Base-by-base conservation (phyloP, 140 eudicot genomes). In the Erigeron philadelphicus region DNA sequence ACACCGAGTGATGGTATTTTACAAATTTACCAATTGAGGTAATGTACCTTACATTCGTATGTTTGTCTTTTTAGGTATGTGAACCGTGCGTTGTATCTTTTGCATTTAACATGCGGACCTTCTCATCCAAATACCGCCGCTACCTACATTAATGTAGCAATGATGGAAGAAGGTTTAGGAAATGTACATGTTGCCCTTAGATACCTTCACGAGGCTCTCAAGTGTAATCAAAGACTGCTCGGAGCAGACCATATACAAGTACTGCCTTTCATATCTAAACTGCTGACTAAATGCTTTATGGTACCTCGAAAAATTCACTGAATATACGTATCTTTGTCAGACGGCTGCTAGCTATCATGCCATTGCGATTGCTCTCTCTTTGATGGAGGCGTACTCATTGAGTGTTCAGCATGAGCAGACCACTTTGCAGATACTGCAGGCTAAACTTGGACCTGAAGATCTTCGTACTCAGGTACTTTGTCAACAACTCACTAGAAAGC, bases 271-370 rank as follows among this genome's bases (percentile, higher is more conserved):
- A 40, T 45, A 9, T 41, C 13, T 5, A 41, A 16, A 17, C 12
- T 56, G 23, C 40, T 31, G 3, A 46, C 40, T 8, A 6, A 4
- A 11, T 25, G 31, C 15, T 10, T 67, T 12, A 18, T 75, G 74
- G 71, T 75, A 41, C 57, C 16, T 31, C 31, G 3, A 70, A 69
- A 47, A 43, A 6, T 68, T 58, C 9, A 18, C 18, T 52, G 35
- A 40, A 19, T 23, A 68, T 62, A 53, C 46, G 18, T 67, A 48
- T 48, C 11, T 35, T 61, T 61, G 74, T 52, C 86, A 92, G 98
- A 92, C 98, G 64, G 98, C 96, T 66, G 98, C 98, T 57, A 88
- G 98, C 90, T 88, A 92, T 81, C 98, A 92, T 76, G 98, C 98
- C 7, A 92, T 92, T 43, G 98, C 98, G 63, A 92, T 92, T 78